Base-by-base conservation (phyloP, 1,284 basidiomycete genomes). In the Ganoderma resinaceum region DNA sequence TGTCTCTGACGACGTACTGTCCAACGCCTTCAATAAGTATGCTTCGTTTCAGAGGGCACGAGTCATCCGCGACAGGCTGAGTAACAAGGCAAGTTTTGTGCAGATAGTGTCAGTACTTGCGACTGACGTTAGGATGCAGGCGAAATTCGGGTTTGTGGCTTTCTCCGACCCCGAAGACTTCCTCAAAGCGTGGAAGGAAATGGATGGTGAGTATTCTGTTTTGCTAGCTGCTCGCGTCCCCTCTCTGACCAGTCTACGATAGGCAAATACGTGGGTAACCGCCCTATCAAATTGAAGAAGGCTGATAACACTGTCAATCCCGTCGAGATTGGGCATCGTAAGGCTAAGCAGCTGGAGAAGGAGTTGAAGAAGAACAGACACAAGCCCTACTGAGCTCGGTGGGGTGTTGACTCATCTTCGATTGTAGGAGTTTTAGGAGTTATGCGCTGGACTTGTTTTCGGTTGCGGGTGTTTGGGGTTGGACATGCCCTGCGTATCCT, bases 91-190 rank as follows among this genome's bases (percentile, higher is more conserved):
- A 43, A 67, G 81, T 65, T 33, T 9, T 46, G 2, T 63, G 40
- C 43, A 38, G 43, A n/a, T n/a, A 20, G 35, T 58, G 62, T 31
- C 52, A 16, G 53, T 59, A 55, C 29, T 40, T 62, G 40, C 62
- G 29, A 6, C 35, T 60, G 58, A 60, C 58, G 9, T n/a, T 40
- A 23, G 9, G 35, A 61, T 69, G 33, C 76, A 99, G 94, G 95
- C 96, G 0, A 98, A 96, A 80, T 99, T 93, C 77, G 98, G 96
- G 0, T 99, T 99, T 77, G 96, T 99, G 42, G 95, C 96, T 0
- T 99, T 99, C 80, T 95, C 95, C 66, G 98, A 99, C 77, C 98
- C 98, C 0, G 97, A 99, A 82, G 98, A 99, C 80, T 99, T 99
- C 79, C 80, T 99, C 68, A 96, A 90, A 75, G 98, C 98, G 8